Conservation (phyloP, 805 yeast species). For the Clavispora santaluciae region DNA sequence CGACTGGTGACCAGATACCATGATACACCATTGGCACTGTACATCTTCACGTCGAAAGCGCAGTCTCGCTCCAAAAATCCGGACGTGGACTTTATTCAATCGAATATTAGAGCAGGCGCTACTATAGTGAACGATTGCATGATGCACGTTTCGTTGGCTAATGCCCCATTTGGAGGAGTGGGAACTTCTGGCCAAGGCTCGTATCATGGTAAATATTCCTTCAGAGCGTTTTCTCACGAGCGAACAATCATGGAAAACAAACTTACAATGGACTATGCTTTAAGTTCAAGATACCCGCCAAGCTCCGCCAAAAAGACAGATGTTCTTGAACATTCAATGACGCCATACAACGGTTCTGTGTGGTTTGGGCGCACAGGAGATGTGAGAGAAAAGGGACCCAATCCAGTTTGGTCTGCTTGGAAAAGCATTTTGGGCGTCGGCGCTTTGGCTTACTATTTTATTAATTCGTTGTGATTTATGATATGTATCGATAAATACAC, state of each 20-base stretch:
- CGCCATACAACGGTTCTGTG: constrained; percentile 27
- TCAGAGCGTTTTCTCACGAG: constrained; percentile 65
- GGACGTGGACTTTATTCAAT: constrained; percentile 38
- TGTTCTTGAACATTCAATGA: constrained; percentile 22
- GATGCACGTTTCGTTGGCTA: constrained; percentile 61
- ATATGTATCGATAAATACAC: no score
- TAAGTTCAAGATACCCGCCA: constrained; percentile 68
- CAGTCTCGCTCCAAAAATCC: constrained; percentile 43
- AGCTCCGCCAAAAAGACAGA: constrained; percentile 32
- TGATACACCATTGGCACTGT: constrained; percentile 80
- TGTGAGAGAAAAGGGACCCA: constrained; percentile 32
- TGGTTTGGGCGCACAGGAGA: constrained; percentile 39
- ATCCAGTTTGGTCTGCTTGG: constrained; percentile 27
- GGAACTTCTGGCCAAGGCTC: constrained; percentile 80
- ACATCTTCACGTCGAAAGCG: constrained; percentile 53
- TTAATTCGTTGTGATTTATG: constrained; percentile 3
- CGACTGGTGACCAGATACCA: constrained; percentile 40
- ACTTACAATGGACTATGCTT: constrained; percentile 54
- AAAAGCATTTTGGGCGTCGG: constrained; percentile 28
- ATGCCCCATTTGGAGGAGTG: constrained; percentile 88
- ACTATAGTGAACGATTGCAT: constrained; percentile 65
- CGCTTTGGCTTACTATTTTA: constrained; percentile 18
- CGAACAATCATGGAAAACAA: constrained; percentile 65
- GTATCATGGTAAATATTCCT: constrained; percentile 72
- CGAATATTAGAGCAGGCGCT: constrained; percentile 66